A percentile compares a stretch with the other conserved stretches of the same genome.
Conservation (phyloP, 495 filamentous ascomycete genomes). For the Penicillium egyptiacum region DNA sequence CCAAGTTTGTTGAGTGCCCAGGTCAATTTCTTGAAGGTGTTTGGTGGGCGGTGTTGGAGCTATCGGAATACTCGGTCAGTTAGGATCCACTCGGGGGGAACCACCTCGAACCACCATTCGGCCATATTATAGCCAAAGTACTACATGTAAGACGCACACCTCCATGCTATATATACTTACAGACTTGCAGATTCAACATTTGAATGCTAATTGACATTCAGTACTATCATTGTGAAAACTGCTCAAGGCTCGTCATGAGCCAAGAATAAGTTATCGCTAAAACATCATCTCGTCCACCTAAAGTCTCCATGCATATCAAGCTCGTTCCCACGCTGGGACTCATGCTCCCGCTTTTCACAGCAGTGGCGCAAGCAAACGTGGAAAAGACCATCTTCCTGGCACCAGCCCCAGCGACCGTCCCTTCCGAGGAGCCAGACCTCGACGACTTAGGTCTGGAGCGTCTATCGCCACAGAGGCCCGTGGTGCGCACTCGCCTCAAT, state of each 20-base stretch:
- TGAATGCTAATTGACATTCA: not conserved
- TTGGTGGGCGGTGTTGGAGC: constrained; percentile 3
- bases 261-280: constrained; percentile 2
- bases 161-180: not conserved
- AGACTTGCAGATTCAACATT: not conserved
- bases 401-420: constrained; percentile 55
- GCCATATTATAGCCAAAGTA: constrained; percentile 5
- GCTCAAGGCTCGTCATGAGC: not conserved
- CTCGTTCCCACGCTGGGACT: constrained; percentile 25
- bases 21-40: not conserved
- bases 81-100: constrained; percentile 8
- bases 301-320: constrained; percentile 16
- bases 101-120: constrained; percentile 10
- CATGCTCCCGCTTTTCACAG: constrained; percentile 33
- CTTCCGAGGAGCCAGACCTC: constrained; percentile 56
- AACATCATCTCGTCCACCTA: not conserved
- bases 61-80: constrained; percentile 8
- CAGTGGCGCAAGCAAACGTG: constrained; percentile 61
- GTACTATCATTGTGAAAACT: not conserved
- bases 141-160: not conserved
- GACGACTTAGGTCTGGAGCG: constrained; percentile 63
- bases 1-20: not conserved
- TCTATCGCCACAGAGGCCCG: constrained; percentile 56
- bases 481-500: constrained; percentile 60
- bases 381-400: constrained; percentile 90